A percentile compares a stretch with the other conserved stretches of the same genome.
These are phyloP conservation scores for Diddensiella transvaalensis DNA, from an alignment of 805 yeast species.

Conservation along the genomic window DNA sequence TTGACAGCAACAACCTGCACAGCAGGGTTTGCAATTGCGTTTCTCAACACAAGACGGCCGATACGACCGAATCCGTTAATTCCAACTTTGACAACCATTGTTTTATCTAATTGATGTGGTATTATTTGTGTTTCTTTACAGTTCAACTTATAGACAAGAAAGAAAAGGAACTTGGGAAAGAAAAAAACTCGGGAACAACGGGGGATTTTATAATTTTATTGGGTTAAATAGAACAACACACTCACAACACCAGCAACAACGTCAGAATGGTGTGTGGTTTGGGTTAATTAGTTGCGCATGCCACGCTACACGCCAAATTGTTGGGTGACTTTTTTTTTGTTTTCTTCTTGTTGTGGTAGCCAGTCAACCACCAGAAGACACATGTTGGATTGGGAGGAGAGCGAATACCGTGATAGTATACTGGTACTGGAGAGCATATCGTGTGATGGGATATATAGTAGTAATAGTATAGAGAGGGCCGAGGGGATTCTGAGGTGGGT, in stretches of 20 bases:
- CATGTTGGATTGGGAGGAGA: too few relatives aligned
- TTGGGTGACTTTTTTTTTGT: not conserved
- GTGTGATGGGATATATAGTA: too few relatives aligned
- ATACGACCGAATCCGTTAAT: slow-evolving; percentile 95
- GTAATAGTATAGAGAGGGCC: too few relatives aligned
- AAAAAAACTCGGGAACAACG: not conserved
- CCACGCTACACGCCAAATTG: too few relatives aligned
- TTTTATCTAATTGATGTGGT: slow-evolving; percentile 2
- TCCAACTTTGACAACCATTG: slow-evolving; percentile 62
- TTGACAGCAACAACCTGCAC: slow-evolving; percentile 83
- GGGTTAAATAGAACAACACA: not conserved
- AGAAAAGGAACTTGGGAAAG: not conserved
- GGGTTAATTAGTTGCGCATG: too few relatives aligned
- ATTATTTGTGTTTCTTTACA: not conserved
- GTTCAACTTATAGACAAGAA: too few relatives aligned
- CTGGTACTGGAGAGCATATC: too few relatives aligned
- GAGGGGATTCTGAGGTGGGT: too few relatives aligned
- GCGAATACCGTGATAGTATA: too few relatives aligned
- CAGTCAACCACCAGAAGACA: too few relatives aligned
- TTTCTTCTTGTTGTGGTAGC: too few relatives aligned
- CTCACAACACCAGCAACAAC: not conserved
- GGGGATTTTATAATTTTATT: not conserved
- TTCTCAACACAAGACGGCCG: slow-evolving; percentile 83
- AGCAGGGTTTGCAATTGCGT: slow-evolving; percentile 69
- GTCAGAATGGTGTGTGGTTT: not conserved